Conservation (phyloP, 495 filamentous ascomycete species). For the Ramalina intermedia region DNA sequence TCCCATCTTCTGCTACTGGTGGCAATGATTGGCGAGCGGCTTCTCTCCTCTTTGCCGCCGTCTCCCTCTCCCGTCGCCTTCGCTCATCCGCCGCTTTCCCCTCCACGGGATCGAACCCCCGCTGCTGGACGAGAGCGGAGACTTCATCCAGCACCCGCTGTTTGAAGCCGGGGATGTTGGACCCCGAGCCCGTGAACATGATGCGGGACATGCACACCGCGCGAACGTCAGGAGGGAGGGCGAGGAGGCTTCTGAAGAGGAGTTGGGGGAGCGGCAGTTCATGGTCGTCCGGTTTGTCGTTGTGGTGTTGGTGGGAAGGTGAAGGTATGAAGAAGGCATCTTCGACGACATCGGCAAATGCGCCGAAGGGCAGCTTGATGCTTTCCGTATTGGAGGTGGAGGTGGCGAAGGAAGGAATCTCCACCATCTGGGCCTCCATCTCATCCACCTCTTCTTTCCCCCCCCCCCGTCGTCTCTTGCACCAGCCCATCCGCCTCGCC, state of each 20-base stretch:
- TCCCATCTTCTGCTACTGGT: conserved; percentile 1
- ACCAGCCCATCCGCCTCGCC: conserved; percentile 61
- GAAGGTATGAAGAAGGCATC: conserved; percentile 51
- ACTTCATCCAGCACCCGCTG: conserved; percentile 68
- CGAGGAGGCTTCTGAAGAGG: conserved; percentile 59
- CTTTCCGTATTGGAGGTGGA: conserved; percentile 14
- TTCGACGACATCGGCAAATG: conserved; percentile 61
- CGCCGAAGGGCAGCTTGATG: conserved; percentile 49
- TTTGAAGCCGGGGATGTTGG: conserved; percentile 68
- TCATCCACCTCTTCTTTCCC: too few relatives aligned
- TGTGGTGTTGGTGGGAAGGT: conserved; percentile 32
- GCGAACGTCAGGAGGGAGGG: conserved; percentile 67
- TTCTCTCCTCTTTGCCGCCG: conserved; percentile 20
- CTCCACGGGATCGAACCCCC: conserved; percentile 64
- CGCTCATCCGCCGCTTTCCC: conserved; percentile 46
- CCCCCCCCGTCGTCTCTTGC: conserved; percentile 15
- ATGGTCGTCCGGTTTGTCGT: conserved; percentile 49
- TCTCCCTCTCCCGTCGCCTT: conserved; percentile 33
- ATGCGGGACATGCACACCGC: conserved; percentile 81
- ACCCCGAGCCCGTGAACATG: conserved; percentile 70
- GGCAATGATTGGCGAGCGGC: not conserved
- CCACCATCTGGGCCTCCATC: conserved; percentile 7
- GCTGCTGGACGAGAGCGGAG: conserved; percentile 38
- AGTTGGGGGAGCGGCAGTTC: conserved; percentile 62
- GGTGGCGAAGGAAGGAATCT: conserved; percentile 27